These are phyloP conservation scores for Mentha longifolia DNA, from an alignment of 257 asterid species.

Conservation along the genomic window DNA sequence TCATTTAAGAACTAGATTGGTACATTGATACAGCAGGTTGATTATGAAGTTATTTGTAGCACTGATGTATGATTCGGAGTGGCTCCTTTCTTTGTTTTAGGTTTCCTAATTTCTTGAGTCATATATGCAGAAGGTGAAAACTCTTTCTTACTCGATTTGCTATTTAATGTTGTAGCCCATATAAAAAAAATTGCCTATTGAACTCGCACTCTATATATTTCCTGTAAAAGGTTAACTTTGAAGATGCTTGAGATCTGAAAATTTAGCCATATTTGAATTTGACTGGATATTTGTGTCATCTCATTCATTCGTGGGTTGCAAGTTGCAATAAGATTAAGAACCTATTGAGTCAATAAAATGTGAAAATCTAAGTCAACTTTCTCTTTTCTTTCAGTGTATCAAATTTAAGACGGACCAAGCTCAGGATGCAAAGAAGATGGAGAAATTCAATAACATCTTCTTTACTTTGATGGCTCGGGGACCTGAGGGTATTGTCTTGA, in stretches of 20 bases:
- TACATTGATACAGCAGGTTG: not conserved
- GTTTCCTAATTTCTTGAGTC: not conserved
- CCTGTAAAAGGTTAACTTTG: not conserved
- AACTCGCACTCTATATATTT: not conserved
- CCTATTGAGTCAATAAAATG: conserved; percentile 3
- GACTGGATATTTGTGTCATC: not conserved
- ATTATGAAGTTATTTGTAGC: conserved; percentile 21
- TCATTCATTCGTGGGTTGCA: conserved; percentile 15
- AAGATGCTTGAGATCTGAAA: conserved; percentile 26
- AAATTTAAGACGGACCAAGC: conserved; percentile 92
- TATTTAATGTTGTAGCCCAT: not conserved
- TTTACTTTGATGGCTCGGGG: conserved; percentile 90
- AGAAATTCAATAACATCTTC: conserved; percentile 75
- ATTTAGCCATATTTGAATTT: not conserved
- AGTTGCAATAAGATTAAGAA: conserved; percentile 17
- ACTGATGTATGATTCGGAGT: conserved; percentile 10
- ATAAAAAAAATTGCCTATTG: not conserved
- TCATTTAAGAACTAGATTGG: not conserved
- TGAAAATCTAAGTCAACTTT: conserved; percentile 15
- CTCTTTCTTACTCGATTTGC: conserved; percentile 18
- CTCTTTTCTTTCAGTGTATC: conserved; percentile 58
- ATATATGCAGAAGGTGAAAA: conserved; percentile 23
- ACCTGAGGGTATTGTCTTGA: conserved; percentile 67
- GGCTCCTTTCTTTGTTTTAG: not conserved
- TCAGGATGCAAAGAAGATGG: conserved; percentile 91